Percentiles rank a stretch among this genome's conserved stretches.
Evolutionary conservation across 1,284 basidiomycete genomes (phyloP).

Genomic region (Omphalotus olearius): DNA sequence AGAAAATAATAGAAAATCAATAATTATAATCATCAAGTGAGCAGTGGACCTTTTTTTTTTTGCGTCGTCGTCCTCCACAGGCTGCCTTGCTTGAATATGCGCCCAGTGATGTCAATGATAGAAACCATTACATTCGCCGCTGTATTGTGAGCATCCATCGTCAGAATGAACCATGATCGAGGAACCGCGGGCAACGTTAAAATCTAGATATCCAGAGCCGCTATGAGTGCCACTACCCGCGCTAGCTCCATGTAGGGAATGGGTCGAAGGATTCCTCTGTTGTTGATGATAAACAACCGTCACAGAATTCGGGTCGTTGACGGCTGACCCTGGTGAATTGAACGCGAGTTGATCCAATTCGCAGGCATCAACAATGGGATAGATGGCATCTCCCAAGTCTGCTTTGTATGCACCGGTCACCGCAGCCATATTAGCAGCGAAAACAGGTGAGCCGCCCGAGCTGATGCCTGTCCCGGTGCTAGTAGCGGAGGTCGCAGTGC

Average conservation of each 20-base stretch:
- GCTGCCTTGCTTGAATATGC: no score
- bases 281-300: constrained; percentile 2
- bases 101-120: constrained; percentile 25
- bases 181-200: constrained; percentile 20
- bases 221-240: neutral
- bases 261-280: neutral
- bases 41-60: no score
- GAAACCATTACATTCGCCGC: constrained; percentile 29
- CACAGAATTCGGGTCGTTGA: constrained; percentile 5
- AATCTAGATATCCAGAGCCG: constrained; percentile 22
- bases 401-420: constrained; percentile 21
- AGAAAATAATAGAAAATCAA: no score
- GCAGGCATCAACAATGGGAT: constrained; percentile 26
- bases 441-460: constrained; percentile 38
- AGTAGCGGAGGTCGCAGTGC: constrained; percentile 43
- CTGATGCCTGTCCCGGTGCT: constrained; percentile 38
- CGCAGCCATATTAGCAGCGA: constrained; percentile 19
- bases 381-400: constrained; percentile 35
- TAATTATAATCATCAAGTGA: no score
- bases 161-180: constrained; percentile 22
- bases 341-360: constrained; percentile 35
- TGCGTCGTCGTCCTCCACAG: no score
- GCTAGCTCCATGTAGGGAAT: constrained; percentile 1
- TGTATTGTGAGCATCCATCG: constrained; percentile 25
- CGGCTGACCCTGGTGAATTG: constrained; percentile 2